Conservation (phyloP, 2,329 filamentous ascomycete genomes). For the Colletotrichum australisinense region DNA sequence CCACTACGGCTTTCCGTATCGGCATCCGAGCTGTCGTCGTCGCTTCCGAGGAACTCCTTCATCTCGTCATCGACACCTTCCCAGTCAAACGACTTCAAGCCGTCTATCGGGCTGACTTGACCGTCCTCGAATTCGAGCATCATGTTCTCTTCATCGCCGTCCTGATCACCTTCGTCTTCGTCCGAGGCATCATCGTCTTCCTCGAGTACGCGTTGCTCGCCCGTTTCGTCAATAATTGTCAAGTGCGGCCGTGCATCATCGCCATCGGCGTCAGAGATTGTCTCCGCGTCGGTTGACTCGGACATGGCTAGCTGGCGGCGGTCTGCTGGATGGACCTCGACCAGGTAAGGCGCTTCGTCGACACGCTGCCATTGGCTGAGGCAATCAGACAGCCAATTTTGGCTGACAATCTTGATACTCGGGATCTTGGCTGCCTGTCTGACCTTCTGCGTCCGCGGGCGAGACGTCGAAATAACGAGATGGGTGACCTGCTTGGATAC, state of each 20-base stretch:
- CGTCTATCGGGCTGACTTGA: conserved; percentile 63
- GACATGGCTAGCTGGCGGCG: conserved; percentile 51
- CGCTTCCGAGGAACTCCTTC: conserved; percentile 75
- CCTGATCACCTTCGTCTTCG: conserved; percentile 46
- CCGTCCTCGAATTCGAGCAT: conserved; percentile 62
- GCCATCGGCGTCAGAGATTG: conserved; percentile 34
- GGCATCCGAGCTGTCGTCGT: conserved; percentile 60
- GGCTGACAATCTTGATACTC: conserved; percentile 89
- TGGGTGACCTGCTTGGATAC: conserved; percentile 76
- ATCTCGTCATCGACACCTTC: conserved; percentile 77
- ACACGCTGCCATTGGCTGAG: conserved; percentile 86
- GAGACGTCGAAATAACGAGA: conserved; percentile 76
- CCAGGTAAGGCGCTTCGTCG: conserved; percentile 81
- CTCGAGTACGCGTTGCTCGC: conserved; percentile 53
- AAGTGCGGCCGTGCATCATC: conserved; percentile 56
- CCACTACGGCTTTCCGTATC: conserved; percentile 41
- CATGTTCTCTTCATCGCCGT: conserved; percentile 58
- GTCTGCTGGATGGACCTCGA: conserved; percentile 80
- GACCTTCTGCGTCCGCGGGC: conserved; percentile 90
- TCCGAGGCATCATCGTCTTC: conserved; percentile 49
- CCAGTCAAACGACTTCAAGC: conserved; percentile 70
- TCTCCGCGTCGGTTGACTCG: conserved; percentile 41
- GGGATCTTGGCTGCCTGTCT: conserved; percentile 84
- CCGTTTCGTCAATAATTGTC: conserved; percentile 54
- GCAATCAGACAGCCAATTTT: conserved; percentile 88